Conservation (phyloP, 805 yeast species). For the Scheffersomyces spartinae region DNA sequence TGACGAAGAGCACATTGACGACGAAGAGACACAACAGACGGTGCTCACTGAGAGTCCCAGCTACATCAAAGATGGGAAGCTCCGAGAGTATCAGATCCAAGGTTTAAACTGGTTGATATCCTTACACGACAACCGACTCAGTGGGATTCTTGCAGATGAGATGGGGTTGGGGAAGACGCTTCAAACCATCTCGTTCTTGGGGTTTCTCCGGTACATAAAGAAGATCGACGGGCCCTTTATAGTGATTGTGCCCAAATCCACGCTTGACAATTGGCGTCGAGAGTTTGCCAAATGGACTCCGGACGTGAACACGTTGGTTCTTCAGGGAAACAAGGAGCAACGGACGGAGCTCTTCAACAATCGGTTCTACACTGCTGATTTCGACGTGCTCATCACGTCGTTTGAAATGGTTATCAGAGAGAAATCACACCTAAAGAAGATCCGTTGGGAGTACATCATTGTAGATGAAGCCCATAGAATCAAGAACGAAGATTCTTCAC, state of each 20-base stretch:
- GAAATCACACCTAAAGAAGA: constrained; percentile 64
- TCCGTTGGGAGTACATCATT: constrained; percentile 87
- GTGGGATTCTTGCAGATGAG: constrained; percentile 95
- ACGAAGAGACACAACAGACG: constrained; percentile 37
- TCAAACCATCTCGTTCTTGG: constrained; percentile 88
- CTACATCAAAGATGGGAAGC: constrained; percentile 54
- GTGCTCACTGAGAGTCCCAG: constrained; percentile 82
- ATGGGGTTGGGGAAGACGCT: constrained; percentile 97
- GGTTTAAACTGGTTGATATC: constrained; percentile 94
- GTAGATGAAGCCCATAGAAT: constrained; percentile 97
- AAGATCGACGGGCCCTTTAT: constrained; percentile 83
- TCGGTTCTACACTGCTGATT: constrained; percentile 55
- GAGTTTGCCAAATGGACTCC: constrained; percentile 96
- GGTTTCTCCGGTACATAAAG: constrained; percentile 70
- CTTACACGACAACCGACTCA: constrained; percentile 73
- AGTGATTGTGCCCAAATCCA: constrained; percentile 89
- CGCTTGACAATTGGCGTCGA: constrained; percentile 92
- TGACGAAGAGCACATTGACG: constrained; percentile 61
- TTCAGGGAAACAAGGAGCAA: constrained; percentile 85
- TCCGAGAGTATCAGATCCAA: constrained; percentile 88
- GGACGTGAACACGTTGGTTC: constrained; percentile 71
- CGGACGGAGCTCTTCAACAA: constrained; percentile 51
- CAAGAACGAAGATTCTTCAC: constrained; percentile 84
- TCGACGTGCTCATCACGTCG: constrained; percentile 85
- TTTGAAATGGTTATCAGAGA: constrained; percentile 92